phyloP scores from a whole-genome alignment of 1,139 yeast genomes.

The Geotrichum phurueaensis region DNA sequence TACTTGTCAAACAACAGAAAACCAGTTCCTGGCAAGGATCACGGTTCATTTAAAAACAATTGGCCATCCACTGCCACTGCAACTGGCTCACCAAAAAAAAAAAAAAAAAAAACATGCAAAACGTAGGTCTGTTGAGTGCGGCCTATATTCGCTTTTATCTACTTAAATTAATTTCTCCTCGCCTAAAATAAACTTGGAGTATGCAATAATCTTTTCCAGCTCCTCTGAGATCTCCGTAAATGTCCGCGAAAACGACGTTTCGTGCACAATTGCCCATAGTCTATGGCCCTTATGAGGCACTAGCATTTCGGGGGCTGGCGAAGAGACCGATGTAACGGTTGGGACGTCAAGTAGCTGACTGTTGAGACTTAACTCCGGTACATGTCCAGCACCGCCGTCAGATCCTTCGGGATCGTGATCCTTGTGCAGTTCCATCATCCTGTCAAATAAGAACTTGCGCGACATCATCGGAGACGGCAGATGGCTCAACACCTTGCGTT shows the following conservation, averaged over 20 bases:
- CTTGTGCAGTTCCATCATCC: conserved; percentile 34
- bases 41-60: no score
- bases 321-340: neutral
- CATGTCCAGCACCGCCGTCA: neutral
- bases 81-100: no score
- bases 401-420: conserved; percentile 18
- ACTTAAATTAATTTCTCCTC: conserved; percentile 33
- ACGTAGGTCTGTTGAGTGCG: no score
- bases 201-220: conserved; percentile 37
- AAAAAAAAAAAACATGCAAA: no score
- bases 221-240: conserved; percentile 44
- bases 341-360: neutral
- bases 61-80: no score
- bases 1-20: no score
- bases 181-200: conserved; percentile 42
- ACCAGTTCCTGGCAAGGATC: no score
- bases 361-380: neutral
- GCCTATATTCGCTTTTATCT: neutral
- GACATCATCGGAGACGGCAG: conserved; percentile 43
- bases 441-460: conserved; percentile 42
- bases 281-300: conserved; percentile 6
- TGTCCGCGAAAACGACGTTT: conserved; percentile 45
- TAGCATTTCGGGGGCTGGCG: neutral
- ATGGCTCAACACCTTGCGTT: conserved; percentile 39
- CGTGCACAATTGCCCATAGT: conserved; percentile 46